Base-by-base conservation (phyloP, 2,329 filamentous ascomycete species). In the Aspergillus sp. region DNA sequence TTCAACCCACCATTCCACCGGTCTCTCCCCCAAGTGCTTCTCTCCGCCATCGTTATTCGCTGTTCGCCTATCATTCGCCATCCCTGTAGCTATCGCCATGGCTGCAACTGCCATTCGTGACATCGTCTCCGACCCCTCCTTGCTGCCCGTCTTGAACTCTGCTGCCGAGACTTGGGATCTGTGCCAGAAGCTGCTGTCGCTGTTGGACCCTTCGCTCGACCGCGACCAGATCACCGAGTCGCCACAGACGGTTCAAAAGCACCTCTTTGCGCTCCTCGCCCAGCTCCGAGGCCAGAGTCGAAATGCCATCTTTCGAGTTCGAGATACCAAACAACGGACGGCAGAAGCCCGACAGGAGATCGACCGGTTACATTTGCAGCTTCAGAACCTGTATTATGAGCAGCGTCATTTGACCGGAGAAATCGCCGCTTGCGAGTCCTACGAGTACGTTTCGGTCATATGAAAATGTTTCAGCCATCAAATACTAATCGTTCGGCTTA, bases 351-450 rank as follows among this genome's bases (percentile, higher is more conserved):
- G 93, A 53, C 91, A 94, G 71, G 92, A 97, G 78, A 92, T 98
- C 66, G 95, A 99, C 75, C 87, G 89, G 54, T 83, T 99, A 64
- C 93, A 98, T 74, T 84, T 99, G 43, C 91, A 96, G 73, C 84
- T 99, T 59, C 94, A 98, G 78, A 99, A 99, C 73, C 81, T 99
- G 7, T 96, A 95, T 76, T 99, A 99, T 74, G 94, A 99, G 77
- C 93, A 98, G 80, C 85, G 92, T 58, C 93, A 97, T 77, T 81
- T 99, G 58, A 88, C 91, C 66, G 91, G 91, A 53, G 95, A 99
- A 79, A 98, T 99, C 64, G 83, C 87, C 0, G 92, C 91, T 8
- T 98, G 95, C 76, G 91, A 97, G 74, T 90, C 89, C 55, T 97
- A 96, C 71, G 91, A 97, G 92, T 96, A 80, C 64, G 91, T 85